Percentiles rank a stretch among this genome's conserved stretches.
Evolutionary conservation across 495 filamentous ascomycete species (phyloP).

Genomic region (Penicillium subrubescens): DNA sequence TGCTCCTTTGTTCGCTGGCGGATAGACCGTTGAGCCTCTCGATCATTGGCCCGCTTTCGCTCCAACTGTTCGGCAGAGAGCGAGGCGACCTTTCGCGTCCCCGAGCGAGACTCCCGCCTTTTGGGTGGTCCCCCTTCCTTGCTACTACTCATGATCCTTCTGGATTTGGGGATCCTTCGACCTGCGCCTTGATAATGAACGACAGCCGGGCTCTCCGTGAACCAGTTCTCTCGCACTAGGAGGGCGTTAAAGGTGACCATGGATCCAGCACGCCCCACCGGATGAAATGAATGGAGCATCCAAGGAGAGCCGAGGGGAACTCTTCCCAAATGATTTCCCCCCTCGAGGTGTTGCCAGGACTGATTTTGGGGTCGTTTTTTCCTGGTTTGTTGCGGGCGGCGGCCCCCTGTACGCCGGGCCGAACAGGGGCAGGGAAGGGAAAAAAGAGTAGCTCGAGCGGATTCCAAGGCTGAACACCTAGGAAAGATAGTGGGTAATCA

Average conservation of each 20-base stretch:
- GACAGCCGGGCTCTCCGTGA: slow-evolving; percentile 4
- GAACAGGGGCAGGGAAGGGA: slow-evolving; percentile 10
- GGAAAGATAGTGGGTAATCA: not conserved
- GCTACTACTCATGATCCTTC: slow-evolving; percentile 19
- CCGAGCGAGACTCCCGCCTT: slow-evolving; percentile 55
- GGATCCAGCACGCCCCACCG: slow-evolving; percentile 6
- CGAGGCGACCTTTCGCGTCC: slow-evolving; percentile 60
- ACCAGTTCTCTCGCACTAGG: slow-evolving; percentile 16
- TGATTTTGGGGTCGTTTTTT: not conserved
- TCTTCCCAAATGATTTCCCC: not conserved
- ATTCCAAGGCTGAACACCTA: slow-evolving; percentile 7
- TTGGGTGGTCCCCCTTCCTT: slow-evolving; percentile 21
- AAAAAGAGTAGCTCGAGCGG: slow-evolving; percentile 7
- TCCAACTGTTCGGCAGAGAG: slow-evolving; percentile 62
- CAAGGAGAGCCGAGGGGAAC: slow-evolving; percentile 3
- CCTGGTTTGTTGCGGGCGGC: slow-evolving; percentile 3
- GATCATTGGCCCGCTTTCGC: slow-evolving; percentile 64
- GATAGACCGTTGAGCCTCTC: slow-evolving; percentile 65
- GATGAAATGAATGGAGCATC: slow-evolving; percentile 15
- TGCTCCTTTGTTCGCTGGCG: slow-evolving; percentile 61
- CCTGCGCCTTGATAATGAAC: not conserved
- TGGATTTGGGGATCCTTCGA: slow-evolving; percentile 14
- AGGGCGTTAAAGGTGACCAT: slow-evolving; percentile 23
- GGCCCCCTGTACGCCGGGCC: slow-evolving; percentile 11
- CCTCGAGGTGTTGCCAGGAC: not conserved